Conservation (phyloP, 2,329 filamentous ascomycete genomes). For the Colletotrichum salicis region DNA sequence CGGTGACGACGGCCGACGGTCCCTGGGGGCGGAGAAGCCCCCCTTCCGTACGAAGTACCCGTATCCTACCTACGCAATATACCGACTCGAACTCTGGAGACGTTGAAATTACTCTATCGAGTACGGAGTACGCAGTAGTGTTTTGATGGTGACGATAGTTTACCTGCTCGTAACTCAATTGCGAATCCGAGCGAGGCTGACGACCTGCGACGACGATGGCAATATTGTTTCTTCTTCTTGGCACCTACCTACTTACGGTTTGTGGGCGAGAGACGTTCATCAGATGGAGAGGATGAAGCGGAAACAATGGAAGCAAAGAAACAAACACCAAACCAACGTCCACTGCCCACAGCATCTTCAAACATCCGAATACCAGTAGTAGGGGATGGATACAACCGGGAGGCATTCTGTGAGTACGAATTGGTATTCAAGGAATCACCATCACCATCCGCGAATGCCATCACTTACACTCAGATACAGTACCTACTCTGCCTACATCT, state of each 20-base stretch:
- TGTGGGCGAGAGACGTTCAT: background rate
- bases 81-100: background rate
- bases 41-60: background rate
- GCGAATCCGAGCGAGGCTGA: slow-evolving; percentile 22
- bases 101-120: background rate
- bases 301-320: background rate
- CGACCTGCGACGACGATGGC: slow-evolving; percentile 17
- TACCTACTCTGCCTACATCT: background rate
- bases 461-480: background rate
- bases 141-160: background rate
- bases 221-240: background rate
- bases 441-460: background rate
- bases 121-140: too few species aligned
- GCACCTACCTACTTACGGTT: background rate
- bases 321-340: background rate
- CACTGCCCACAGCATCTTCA: background rate
- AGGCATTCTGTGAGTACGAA: background rate
- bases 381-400: background rate
- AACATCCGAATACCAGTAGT: background rate
- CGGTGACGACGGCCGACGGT: slow-evolving; percentile 21
- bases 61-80: background rate
- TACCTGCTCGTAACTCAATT: background rate
- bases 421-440: background rate
- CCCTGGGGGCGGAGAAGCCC: background rate
- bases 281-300: background rate